Conservation (phyloP, 1,284 basidiomycete genomes). For the Ceratobasidium sp. region DNA sequence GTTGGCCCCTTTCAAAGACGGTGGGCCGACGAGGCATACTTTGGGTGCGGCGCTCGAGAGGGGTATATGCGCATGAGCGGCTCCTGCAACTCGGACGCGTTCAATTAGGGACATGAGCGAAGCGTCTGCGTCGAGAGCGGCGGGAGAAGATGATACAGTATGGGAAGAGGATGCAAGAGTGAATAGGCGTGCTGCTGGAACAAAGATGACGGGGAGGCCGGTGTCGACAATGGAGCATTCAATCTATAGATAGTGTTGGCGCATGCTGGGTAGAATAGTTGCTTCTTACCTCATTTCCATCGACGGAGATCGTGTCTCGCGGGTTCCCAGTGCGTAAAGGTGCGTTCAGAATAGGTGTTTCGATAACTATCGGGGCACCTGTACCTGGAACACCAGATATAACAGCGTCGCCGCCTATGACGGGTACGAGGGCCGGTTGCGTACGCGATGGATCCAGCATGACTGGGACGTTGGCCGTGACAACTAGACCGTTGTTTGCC, state of each 20-base stretch:
- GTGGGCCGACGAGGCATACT: conserved; percentile 44
- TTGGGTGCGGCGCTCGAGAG: conserved; percentile 42
- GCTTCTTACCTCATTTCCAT: conserved; percentile 21
- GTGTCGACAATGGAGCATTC: conserved; percentile 42
- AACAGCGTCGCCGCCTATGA: conserved; percentile 36
- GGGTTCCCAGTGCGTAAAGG: conserved; percentile 28
- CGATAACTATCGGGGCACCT: conserved; percentile 36
- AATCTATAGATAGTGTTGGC: conserved; percentile 6
- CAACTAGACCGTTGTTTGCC: conserved; percentile 41
- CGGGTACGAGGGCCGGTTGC: conserved; percentile 4
- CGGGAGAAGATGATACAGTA: conserved; percentile 48
- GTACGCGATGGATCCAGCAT: conserved; percentile 16
- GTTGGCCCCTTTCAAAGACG: conserved; percentile 22
- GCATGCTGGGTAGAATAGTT: background rate
- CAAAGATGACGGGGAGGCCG: conserved; percentile 50
- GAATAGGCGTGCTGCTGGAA: conserved; percentile 48
- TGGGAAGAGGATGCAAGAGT: conserved; percentile 49
- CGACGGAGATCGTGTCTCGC: conserved; percentile 21
- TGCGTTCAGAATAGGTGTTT: conserved; percentile 37
- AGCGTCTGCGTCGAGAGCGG: conserved; percentile 43
- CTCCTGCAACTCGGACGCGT: conserved; percentile 19
- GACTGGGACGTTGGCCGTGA: conserved; percentile 34
- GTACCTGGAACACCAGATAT: conserved; percentile 42
- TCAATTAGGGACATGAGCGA: conserved; percentile 31
- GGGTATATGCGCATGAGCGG: conserved; percentile 7